phyloP scores from a whole-genome alignment of 2,329 filamentous ascomycete species.

The Arthrobotrys pseudoclavata region DNA sequence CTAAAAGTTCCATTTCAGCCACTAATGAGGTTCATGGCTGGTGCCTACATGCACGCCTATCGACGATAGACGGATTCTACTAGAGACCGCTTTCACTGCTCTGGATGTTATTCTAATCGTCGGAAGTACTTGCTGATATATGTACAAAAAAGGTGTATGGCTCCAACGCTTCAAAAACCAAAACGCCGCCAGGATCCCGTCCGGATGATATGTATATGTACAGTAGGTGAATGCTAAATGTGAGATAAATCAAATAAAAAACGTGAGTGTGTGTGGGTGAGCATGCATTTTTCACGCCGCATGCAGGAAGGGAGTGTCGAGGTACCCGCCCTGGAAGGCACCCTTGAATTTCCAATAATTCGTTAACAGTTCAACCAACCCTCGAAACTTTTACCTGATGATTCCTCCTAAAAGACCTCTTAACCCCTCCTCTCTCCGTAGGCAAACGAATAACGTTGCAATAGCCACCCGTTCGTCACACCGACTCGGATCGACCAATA shows the following conservation, averaged over 20 bases:
- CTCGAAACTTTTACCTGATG: conserved; percentile 27
- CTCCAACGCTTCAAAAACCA: conserved; percentile 7
- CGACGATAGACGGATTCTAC: not conserved
- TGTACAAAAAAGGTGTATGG: not conserved
- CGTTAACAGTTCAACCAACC: not conserved
- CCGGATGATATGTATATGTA: conserved; percentile 35
- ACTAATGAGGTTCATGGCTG: not conserved
- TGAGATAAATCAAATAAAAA: not conserved
- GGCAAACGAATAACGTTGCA: conserved; percentile 48
- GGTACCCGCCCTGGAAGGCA: too few species aligned
- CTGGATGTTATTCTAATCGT: not conserved
- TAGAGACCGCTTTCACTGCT: not conserved
- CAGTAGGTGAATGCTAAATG: conserved; percentile 10
- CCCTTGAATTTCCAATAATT: not conserved
- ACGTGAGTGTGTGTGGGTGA: not conserved
- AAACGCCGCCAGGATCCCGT: conserved; percentile 32
- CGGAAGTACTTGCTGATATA: not conserved
- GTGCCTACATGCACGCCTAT: not conserved
- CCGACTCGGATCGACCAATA: conserved; percentile 54
- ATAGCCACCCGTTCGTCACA: conserved; percentile 59
- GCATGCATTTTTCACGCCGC: conserved; percentile 4
- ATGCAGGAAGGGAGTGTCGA: not conserved
- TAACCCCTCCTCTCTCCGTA: conserved; percentile 49
- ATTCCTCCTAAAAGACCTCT: conserved; percentile 54
- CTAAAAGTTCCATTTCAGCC: conserved; percentile 15